Conservation (phyloP, 306 rosid species). For the Hippophae rhamnoides region DNA sequence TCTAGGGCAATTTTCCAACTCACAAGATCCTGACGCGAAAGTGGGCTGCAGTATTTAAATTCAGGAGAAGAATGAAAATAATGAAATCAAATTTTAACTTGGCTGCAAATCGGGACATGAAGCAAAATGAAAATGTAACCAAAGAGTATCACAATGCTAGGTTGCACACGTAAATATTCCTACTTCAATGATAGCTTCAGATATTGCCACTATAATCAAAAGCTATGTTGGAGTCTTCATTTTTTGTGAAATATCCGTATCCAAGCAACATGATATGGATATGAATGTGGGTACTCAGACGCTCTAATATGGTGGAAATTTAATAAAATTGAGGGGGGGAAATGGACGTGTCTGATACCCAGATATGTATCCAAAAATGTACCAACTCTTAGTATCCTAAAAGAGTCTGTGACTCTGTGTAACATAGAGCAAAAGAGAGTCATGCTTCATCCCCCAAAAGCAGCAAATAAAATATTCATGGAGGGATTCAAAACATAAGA, state of each 20-base stretch:
- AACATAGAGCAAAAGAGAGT: neutral
- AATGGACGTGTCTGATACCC: too few species aligned
- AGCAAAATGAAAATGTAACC: conserved; percentile 11
- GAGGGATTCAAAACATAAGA: neutral
- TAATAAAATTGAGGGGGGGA: too few species aligned
- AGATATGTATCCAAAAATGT: too few species aligned
- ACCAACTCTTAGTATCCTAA: too few species aligned
- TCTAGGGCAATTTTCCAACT: conserved; percentile 97
- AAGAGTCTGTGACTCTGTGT: too few species aligned
- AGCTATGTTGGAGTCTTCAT: neutral
- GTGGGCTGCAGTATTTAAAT: conserved; percentile 50
- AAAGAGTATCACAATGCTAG: neutral
- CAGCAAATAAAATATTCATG: neutral
- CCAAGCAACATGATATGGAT: too few species aligned
- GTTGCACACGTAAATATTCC: neutral
- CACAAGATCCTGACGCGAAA: conserved; percentile 96
- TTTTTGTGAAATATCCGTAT: too few species aligned
- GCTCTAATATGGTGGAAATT: too few species aligned
- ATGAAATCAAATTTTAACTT: conserved; percentile 1
- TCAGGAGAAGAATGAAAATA: conserved; percentile 15
- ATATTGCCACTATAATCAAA: neutral
- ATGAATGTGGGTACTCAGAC: too few species aligned
- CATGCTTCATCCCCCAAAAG: neutral
- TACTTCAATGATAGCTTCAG: neutral
- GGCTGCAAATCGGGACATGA: conserved; percentile 14